These are phyloP conservation scores for Triglochin maritima DNA, from an alignment of 106 monocot genomes.

Conservation along the genomic window DNA sequence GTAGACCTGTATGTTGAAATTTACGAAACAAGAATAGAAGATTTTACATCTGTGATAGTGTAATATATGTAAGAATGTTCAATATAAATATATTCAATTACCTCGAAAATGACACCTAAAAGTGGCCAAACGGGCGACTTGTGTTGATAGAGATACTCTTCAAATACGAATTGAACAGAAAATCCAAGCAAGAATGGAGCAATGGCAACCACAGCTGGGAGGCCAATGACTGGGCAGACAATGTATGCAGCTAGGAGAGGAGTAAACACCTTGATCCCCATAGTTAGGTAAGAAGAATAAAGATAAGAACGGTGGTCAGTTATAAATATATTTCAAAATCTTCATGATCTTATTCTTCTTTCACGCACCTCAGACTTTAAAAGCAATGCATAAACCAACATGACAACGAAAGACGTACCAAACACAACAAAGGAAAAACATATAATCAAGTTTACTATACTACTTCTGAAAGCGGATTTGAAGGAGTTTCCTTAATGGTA, in stretches of 20 bases:
- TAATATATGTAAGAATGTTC: too few species aligned
- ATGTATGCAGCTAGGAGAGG: conserved; percentile 41
- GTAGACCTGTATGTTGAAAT: conserved; percentile 39
- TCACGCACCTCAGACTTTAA: too few species aligned
- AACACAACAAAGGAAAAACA: too few species aligned
- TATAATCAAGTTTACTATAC: too few species aligned
- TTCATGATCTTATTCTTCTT: too few species aligned
- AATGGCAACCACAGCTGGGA: conserved; percentile 40
- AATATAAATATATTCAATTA: conserved; percentile 3
- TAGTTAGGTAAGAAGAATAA: conserved; percentile 51
- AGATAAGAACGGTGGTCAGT: conserved; percentile 54
- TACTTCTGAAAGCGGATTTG: too few species aligned
- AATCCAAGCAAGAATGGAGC: conserved; percentile 63
- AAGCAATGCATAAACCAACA: too few species aligned
- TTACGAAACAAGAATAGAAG: neutral
- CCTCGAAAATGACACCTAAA: conserved; percentile 74
- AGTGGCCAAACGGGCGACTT: conserved; percentile 64
- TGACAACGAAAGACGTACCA: too few species aligned
- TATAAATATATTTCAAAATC: too few species aligned
- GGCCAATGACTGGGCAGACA: conserved; percentile 49
- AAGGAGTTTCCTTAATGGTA: too few species aligned
- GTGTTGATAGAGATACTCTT: conserved; percentile 19
- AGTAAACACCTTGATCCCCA: conserved; percentile 61
- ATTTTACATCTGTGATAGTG: too few species aligned
- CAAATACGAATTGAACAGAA: conserved; percentile 50